Evolutionary conservation across 805 yeast genomes (phyloP), one percentile per base, ranked within the genome.

Genomic region (Yamadazyma philogaea): DNA sequence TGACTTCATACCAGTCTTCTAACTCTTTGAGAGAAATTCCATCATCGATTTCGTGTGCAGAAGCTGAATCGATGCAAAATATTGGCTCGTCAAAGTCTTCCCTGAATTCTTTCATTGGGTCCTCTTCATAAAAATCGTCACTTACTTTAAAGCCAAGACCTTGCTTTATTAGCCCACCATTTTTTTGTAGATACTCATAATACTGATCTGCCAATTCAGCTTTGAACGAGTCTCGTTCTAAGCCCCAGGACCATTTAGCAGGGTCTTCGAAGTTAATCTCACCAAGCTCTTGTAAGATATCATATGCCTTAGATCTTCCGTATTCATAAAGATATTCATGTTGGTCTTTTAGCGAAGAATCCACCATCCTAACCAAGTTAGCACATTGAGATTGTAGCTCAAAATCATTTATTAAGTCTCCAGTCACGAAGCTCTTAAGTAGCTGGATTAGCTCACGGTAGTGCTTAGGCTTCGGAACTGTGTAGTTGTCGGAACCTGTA

Each of bases 1-100:
- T 75, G 4, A 90, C 50, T 7, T 68, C 63, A 50, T 65, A 77
- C 11, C 55, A 55, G 2, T 40, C 39, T 20, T 49, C 48, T 21
- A 52, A 53, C 2, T 56, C 40, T 34, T 66, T 67, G 15, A 91
- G 67, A 1, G 96, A 79, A 20, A 91, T 72, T 36, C 97, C 99
- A 62, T 91, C 99, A 61, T 91, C 99, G 45, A 93, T 84, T 60
- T 93, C 98, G 51, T 84, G 83, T 0, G 98, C 96, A 32, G 72
- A 73, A 3, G 69, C 77, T 2, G 83, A 73, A 63, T 93, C 99
- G 45, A 91, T 87, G 62, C 97, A 89, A 58, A 80, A 91, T 1
- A 89, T 81, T 0, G 77, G 74, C 10, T 74, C 54, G 34, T 71
- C 63, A 49, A 72, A 76, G 20, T 70, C 70, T n/a, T 50, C 49